Base-by-base conservation (phyloP, 176 grass and related monocot genomes). In the Microstegium vimineum region DNA sequence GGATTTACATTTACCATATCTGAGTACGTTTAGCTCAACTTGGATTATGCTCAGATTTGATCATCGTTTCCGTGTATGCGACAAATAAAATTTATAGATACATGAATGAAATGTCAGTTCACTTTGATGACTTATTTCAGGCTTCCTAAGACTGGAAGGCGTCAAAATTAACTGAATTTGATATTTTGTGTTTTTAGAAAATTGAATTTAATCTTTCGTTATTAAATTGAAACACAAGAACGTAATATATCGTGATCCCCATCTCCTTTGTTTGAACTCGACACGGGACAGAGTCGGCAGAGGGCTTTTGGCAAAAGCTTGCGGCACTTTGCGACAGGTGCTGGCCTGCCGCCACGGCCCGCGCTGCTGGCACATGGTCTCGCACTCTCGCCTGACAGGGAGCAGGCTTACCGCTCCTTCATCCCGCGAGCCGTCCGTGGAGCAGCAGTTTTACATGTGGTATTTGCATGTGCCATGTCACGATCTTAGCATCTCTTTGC, bases 231-330 rank as follows among this genome's bases (percentile, higher is more conserved):
- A 15, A 71, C 69, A 45, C 20, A 20, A 71, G 22, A 13, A 63
- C 61, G 32, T 7, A 31, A 62, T 23, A 18, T 9, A 30, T 30
- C 40, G 40, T 46, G 25, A 72, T 47, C 41, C 15, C 5, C 63
- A 11, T 8, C n/a, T n/a, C n/a, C 42, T 13, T 42, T 47, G 63
- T 25, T 38, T 8, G 32, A 52, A 36, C 36, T 65, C 78, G 47
- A 70, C 78, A 81, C 46, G 47, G 46, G 65, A 69, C 65, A 56
- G 40, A 65, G 78, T 69, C 78, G 78, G 78, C 78, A 81, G 78
- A 81, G 71, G 57, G 70, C 81, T 83, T 84, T 62, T 22, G 34
- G 66, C 22, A 82, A 86, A 86, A 90, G 73, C 83, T n/a, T 66
- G 57, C 78, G 73, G 45, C 78, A 23, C 83, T 73, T 78, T 82